Base-by-base conservation (phyloP, 2,329 filamentous ascomycete genomes). In the Talaromyces sp. region DNA sequence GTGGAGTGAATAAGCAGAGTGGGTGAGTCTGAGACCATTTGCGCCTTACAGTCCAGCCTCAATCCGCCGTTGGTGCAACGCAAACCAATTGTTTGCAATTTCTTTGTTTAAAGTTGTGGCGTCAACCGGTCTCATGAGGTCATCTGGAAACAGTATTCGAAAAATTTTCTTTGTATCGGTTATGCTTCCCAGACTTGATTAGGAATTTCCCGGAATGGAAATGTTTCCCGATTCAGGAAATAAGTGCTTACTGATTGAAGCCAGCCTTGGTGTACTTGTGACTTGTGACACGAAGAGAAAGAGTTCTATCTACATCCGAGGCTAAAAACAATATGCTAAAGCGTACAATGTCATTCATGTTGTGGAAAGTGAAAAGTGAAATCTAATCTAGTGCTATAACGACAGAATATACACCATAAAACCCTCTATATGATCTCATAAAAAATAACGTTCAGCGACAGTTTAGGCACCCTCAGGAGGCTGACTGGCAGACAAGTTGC, bases 401-500 rank as follows among this genome's bases (percentile, higher is more conserved):
- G 22, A 31, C 47, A 31, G 14, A 37, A 37, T 31, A 7, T 31
- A 31, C 27, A 31, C 27, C 27, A 31, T 13, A 13, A 13, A 37
- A 37, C 35, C 13, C 16, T 56, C 52, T 56, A 56, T 22, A 22
- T 56, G n/a, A 56, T 35, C n/a, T 56, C 52, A 37, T 24, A 24
- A 33, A 31, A 22, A 6, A 37, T 37, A 19, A 22, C 5, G 24
- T 37, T 22, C n/a, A 22, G n/a, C 19, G 52, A 56, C 19, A 31
- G 41, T 14, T 65, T 39, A 65, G 41, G 66, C 63, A 11, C 31
- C 52, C 33, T 66, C 31, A 2, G 66, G 63, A 24, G 59, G 43
- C 9, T 54, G 49, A 33, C 66, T 63, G 11, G 71, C 73, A n/a
- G 90, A 90, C 75, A 93, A 82, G 74, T 93, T 93, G 77, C 90